Percentiles rank a stretch among this genome's conserved stretches.
These are phyloP conservation scores for Colletotrichum eleusines DNA, from an alignment of 2,329 filamentous ascomycete species.

Conservation along the genomic window DNA sequence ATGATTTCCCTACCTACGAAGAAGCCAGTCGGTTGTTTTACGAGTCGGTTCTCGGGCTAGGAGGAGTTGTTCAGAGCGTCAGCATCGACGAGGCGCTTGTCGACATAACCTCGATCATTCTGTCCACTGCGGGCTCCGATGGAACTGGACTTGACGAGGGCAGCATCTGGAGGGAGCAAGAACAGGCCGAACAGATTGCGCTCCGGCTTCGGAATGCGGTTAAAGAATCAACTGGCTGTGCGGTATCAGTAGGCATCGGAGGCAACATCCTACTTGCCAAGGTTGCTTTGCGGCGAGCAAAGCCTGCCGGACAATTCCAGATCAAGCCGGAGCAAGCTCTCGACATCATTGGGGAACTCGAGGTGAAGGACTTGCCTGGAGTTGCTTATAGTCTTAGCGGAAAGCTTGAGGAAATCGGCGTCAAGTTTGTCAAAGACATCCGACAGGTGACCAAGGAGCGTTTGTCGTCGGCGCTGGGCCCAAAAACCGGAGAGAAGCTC, in stretches of 20 bases:
- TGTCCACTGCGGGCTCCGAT: slow-evolving; percentile 73
- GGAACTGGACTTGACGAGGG: slow-evolving; percentile 75
- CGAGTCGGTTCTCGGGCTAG: slow-evolving; percentile 81
- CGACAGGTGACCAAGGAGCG: slow-evolving; percentile 81
- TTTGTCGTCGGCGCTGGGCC: slow-evolving; percentile 79
- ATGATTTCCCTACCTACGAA: slow-evolving; percentile 96
- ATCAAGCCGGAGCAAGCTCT: slow-evolving; percentile 85
- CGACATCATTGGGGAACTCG: slow-evolving; percentile 80
- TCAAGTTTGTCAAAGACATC: slow-evolving; percentile 86
- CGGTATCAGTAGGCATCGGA: slow-evolving; percentile 93
- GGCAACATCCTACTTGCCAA: slow-evolving; percentile 92
- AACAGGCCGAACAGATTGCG: slow-evolving; percentile 80
- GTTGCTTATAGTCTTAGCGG: slow-evolving; percentile 91
- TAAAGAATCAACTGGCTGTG: slow-evolving; percentile 81
- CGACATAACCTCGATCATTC: slow-evolving; percentile 80
- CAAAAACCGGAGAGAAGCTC: slow-evolving; percentile 91
- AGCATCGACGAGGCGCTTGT: slow-evolving; percentile 96
- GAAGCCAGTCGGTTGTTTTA: slow-evolving; percentile 92
- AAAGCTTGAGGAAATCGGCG: slow-evolving; percentile 88
- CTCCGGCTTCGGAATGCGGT: slow-evolving; percentile 75
- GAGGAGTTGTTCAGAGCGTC: slow-evolving; percentile 91
- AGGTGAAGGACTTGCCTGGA: slow-evolving; percentile 86
- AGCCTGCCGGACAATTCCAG: slow-evolving; percentile 93
- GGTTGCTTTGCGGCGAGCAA: slow-evolving; percentile 89
- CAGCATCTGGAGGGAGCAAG: slow-evolving; percentile 81